Evolutionary conservation across 2,329 filamentous ascomycete genomes (phyloP), one percentile per base, ranked within the genome.

Genomic region (Aspergillus terreus): DNA sequence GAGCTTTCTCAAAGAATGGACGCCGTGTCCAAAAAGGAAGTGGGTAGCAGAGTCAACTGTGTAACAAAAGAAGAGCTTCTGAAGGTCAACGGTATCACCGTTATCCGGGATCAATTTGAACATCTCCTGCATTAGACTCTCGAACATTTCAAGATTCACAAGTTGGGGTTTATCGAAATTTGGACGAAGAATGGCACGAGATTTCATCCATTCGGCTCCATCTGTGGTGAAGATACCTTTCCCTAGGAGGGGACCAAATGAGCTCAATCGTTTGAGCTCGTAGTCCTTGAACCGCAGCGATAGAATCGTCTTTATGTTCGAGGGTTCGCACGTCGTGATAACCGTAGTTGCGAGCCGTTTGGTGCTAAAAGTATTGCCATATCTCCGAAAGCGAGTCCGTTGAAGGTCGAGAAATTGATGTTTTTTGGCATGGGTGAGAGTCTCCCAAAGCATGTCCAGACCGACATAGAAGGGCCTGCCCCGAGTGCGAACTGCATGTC

Each of bases 41-140:
- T 85, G 82, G 0, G 84, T 88, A 0, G 84, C 82, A 0, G 82
- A 81, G 54, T 88, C 85, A 15, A 88, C 75, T 0, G 84, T 86
- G 62, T 87, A 76, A 48, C 79, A 77, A 61, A 87, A 87, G 62
- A 87, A 85, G 7, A 86, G 68, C 10, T 80, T 76, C 59, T 83
- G 81, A 25, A 88, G 70, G 58, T 88, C 81, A 9, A 87, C 76
- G 0, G 75, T 77, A 2, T 73, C 68, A 44, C 84, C 77, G 51
- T 81, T 71, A 1, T 40, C 35, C 2, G 48, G 53, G 12, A 58
- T 40, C 3, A 50, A 12, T 12, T 14, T 14, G 10, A 58, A 49
- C 1, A 57, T 19, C 15, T 53, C 46, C 23, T 55, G 46, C 9
- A 53, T 33, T 27, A 44, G 7, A 9, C 35, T n/a, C 33, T 50